Base-by-base conservation (phyloP, 2,329 filamentous ascomycete genomes). In the Pseudogymnoascus sp. region DNA sequence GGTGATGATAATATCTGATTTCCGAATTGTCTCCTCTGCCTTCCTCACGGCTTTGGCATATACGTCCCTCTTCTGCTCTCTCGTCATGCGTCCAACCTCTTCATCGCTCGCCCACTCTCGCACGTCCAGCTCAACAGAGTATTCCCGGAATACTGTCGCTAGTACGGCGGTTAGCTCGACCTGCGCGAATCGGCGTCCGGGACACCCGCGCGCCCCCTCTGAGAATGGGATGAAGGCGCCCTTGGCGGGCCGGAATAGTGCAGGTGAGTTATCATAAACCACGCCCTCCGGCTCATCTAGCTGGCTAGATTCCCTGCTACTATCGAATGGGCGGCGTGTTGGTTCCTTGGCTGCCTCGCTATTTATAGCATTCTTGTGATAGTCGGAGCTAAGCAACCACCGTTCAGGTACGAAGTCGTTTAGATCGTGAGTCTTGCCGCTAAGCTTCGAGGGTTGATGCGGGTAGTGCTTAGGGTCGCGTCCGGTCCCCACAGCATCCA, bases 401-500 rank as follows among this genome's bases (percentile, higher is more conserved):
- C 82, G 75, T 65, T 82, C 79, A 0, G 82, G 81, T 37, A 77
- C 73, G 69, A 82, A 84, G 48, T 77, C 72, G 39, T 79, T 72
- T 1, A 79, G 70, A 61, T 83, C 69, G 21, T 38, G 68, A 63
- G 7, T n/a, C 21, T 61, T 62, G 41, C 57, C 41, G 34, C 61
- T 61, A 10, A 63, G 23, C 39, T 62, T 63, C 39, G 62, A 55
- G 2, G 30, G 41, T 2, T 5, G 23, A 48, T 63, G 59, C 4
- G 79, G 79, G 80, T 81, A 84, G 65, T 79, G 79, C 59, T 75
- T 77, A 2, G 81, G 81, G 65, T 83, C 81, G 26, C 78, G 75
- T 65, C 83, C 79, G 1, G 73, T 68, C 33, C 72, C 74, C 5
- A 75, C 68, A 2, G 74, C 73, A 61, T 70, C 70, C 21, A 84